These are phyloP conservation scores for Sporothrix curviconia DNA, from an alignment of 2,329 filamentous ascomycete genomes.

Conservation along the genomic window DNA sequence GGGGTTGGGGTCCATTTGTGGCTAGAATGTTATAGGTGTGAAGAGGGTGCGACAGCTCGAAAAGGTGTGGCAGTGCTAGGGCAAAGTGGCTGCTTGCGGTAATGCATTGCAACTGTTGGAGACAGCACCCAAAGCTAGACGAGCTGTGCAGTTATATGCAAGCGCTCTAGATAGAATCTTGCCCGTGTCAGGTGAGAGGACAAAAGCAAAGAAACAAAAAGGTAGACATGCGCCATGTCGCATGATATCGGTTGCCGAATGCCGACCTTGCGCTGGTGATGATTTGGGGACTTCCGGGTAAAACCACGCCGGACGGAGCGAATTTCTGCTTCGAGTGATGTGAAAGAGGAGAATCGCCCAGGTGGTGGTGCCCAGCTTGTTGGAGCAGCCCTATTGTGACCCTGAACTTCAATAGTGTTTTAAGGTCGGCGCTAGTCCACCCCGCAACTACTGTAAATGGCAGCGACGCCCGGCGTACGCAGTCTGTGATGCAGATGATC, in stretches of 20 bases:
- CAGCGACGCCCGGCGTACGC: not conserved
- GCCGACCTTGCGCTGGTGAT: not conserved
- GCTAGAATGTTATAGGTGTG: no score
- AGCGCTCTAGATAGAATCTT: not conserved
- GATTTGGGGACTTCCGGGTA: not conserved
- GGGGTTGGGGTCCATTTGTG: conserved; percentile 4
- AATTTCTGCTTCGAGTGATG: not conserved
- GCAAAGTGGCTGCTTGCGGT: not conserved
- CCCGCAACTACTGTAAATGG: not conserved
- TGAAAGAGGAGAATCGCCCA: not conserved
- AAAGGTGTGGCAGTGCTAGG: not conserved
- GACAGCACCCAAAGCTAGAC: not conserved
- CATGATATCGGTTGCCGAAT: not conserved
- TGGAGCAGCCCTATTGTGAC: not conserved
- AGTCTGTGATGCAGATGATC: not conserved
- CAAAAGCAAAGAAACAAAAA: no score
- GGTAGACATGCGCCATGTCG: not conserved
- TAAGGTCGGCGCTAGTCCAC: not conserved
- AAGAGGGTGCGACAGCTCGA: no score
- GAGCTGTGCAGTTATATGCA: not conserved
- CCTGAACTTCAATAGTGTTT: not conserved
- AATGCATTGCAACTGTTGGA: not conserved
- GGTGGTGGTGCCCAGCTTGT: not conserved
- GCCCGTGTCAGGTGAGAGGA: no score
- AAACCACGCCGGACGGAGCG: not conserved